These are phyloP conservation scores for Tylopilus sp. DNA, from an alignment of 768 basidiomycete species.

Conservation along the genomic window DNA sequence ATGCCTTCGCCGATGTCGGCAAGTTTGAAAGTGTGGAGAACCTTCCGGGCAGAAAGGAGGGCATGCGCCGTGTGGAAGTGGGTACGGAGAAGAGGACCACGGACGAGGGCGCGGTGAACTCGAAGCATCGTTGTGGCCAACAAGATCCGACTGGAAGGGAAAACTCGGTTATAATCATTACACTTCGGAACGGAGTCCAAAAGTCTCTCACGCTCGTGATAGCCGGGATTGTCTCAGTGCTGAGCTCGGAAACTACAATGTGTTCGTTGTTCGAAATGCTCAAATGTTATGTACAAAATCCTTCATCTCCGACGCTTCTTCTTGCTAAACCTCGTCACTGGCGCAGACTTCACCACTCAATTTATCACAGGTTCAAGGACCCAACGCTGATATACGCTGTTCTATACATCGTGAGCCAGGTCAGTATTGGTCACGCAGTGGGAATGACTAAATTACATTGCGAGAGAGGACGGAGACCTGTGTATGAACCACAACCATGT, in stretches of 20 bases:
- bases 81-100: constrained; percentile 27
- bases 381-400: background rate
- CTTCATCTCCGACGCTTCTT: too few relatives aligned
- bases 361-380: background rate
- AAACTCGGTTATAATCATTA: constrained; percentile 5
- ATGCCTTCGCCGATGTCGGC: constrained; percentile 91
- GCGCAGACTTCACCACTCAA: background rate
- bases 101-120: constrained; percentile 21
- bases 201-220: background rate
- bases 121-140: constrained; percentile 8
- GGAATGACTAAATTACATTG: background rate
- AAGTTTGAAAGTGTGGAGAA: constrained; percentile 64
- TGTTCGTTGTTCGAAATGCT: too few relatives aligned
- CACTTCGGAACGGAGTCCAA: background rate
- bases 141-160: constrained; percentile 4
- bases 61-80: constrained; percentile 37
- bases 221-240: too few relatives aligned
- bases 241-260: too few relatives aligned
- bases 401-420: background rate
- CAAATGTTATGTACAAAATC: too few relatives aligned
- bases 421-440: background rate
- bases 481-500: background rate
- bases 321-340: too few relatives aligned
- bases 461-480: background rate
- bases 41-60: constrained; percentile 32